phyloP scores from a whole-genome alignment of 108 stramenopile genomes.

The Stephanodiscus triporus region DNA sequence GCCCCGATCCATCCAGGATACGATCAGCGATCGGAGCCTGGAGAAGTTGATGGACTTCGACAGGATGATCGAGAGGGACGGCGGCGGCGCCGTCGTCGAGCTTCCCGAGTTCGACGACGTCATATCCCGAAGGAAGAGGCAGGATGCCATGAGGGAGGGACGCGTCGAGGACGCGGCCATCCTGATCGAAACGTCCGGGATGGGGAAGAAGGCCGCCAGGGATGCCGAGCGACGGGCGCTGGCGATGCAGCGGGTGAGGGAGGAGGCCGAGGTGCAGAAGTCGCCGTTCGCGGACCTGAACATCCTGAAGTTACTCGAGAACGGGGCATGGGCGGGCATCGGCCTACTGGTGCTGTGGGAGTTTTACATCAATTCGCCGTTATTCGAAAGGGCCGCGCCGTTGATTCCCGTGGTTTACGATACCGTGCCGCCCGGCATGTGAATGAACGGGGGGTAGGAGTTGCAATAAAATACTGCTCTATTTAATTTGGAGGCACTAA shows the following conservation, averaged over 20 bases:
- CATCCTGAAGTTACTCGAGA: conserved; percentile 62
- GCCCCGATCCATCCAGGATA: conserved; percentile 44
- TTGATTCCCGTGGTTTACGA: conserved; percentile 78
- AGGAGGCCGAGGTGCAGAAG: conserved; percentile 43
- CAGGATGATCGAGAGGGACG: conserved; percentile 62
- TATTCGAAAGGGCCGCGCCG: conserved; percentile 84
- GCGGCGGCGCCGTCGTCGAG: conserved; percentile 29
- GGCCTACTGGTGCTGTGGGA: conserved; percentile 85
- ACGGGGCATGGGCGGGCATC: conserved; percentile 83
- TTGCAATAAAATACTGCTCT: no score
- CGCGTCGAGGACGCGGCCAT: conserved; percentile 35
- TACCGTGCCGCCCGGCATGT: background rate
- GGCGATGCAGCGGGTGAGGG: conserved; percentile 46
- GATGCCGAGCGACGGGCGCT: conserved; percentile 56
- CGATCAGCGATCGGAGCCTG: conserved; percentile 36
- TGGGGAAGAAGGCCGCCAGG: conserved; percentile 68
- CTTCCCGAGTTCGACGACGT: conserved; percentile 70
- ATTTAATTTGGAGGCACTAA: no score
- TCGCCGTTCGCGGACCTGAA: conserved; percentile 39
- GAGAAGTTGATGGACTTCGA: conserved; percentile 50
- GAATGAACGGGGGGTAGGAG: background rate
- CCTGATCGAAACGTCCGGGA: conserved; percentile 33
- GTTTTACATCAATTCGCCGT: conserved; percentile 86
- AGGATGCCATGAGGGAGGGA: conserved; percentile 35
- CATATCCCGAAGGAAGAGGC: conserved; percentile 33